Evolutionary conservation across 140 eudicot species (phyloP), one percentile per base, ranked within the genome.

Genomic region (Artemisia princeps): DNA sequence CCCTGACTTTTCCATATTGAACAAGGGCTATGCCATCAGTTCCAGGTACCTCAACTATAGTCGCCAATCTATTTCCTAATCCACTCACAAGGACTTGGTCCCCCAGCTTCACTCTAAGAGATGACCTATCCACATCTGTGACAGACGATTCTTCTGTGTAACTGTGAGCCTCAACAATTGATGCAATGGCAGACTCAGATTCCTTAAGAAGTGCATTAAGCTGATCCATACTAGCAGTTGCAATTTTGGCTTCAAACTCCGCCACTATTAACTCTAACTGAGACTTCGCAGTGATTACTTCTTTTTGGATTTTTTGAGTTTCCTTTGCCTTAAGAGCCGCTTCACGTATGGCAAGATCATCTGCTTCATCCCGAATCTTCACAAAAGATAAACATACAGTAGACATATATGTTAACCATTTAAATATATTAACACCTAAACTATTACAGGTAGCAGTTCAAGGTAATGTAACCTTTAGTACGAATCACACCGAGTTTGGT

Each of bases 1-100:
- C 79, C 66, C 79, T 87, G 55, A 85, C 74, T 69, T 87, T 91
- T n/a, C 96, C 96, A 68, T 69, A 87, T 73, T 79, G 95, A 13
- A 91, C 86, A 55, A 91, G 94, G 67, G 80, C 86, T 7, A 84
- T 83, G 55, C 71, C 80, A 59, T 87, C 94, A 74, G 81, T 81
- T 19, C 79, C 86, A 60, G 87, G 90, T 30, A 77, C 69, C 73
- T 87, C 97, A 65, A 83, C 80, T 60, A 91, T 78, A 10, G 95
- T 83, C 24, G 89, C 97, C 53, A 81, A 63, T 78, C 81, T 87
- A 69, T 80, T 78, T 51, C 97, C 96, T 44, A 91, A 76, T 60
- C 67, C 83, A 56, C 71, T 83, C 56, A 91, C 81, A 63, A 63
- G 65, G 22, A 91, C 94, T 79, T 85, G 72, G 16, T 91, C 95